Evolutionary conservation across 2,329 filamentous ascomycete species (phyloP), one percentile per base, ranked within the genome.

Genomic region (Dryadomyces quercivorus): DNA sequence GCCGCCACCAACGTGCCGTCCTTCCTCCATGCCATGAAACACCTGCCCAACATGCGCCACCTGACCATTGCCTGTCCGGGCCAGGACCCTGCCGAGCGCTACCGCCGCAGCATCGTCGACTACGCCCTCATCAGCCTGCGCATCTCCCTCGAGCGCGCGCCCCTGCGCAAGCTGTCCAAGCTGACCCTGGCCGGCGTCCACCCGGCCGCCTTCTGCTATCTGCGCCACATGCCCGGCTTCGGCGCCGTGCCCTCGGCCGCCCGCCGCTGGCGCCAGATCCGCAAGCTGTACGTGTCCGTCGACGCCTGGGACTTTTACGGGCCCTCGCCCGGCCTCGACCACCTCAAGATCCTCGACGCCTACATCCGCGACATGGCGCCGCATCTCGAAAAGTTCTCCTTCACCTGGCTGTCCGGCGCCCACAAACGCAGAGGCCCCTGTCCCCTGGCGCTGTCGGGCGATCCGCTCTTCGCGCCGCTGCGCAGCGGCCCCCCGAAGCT

Each of bases 71-170:
- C 81, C 57, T 93, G 88, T 61, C 86, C 87, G 5, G 85, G 82
- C 42, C 85, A 90, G 66, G 74, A 82, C 56, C 73, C 81, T 16
- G 72, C 76, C 42, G 82, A 88, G 65, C 76, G 85, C 47, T 88
- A 90, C 65, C 79, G 88, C 42, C 80, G 88, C 50, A 84, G 82
- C 66, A 82, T 85, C 50, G 87, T 95, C 57, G 90, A 95, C 74
- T 95, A 93, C 64, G 88, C 88, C 4, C 81, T 95, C 58, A 89
- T 94, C 65, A 93, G 88, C 59, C 71, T 95, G 54, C 85, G 89
- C 59, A 89, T 95, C 59, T 85, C 90, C 13, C 70, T 94, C 34
- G 90, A 95, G 71, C 79, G 84, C 53, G 80, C 84, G 10, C 80
- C 82, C 1, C 70, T 93, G 50, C 73, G 72, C 51, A 77, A 75